Evolutionary conservation across 768 basidiomycete genomes (phyloP).

Genomic region (Boletellus ananas): DNA sequence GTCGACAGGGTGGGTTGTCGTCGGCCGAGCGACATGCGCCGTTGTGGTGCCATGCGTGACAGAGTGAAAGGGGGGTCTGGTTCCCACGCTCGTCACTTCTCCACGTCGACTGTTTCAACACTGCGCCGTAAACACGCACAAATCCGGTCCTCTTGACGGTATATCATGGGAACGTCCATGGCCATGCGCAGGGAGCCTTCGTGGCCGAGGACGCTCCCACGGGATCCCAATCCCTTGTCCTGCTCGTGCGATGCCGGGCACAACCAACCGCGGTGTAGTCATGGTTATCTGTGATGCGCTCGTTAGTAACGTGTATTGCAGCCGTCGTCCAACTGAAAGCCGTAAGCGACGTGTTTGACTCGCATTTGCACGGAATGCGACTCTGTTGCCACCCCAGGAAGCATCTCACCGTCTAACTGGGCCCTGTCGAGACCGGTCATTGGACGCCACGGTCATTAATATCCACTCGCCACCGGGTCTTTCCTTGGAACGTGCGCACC

Average conservation of each 20-base stretch:
- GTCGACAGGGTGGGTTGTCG: not conserved
- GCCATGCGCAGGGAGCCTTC: too few species aligned
- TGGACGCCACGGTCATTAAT: conserved; percentile 2
- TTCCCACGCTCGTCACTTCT: not conserved
- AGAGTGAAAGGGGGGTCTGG: not conserved
- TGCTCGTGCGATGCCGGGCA: not conserved
- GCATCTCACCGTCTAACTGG: too few species aligned
- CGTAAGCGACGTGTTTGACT: not conserved
- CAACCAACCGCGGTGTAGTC: not conserved
- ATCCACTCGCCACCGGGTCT: conserved; percentile 9
- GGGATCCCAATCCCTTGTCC: too few species aligned
- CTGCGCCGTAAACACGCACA: too few species aligned
- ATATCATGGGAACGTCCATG: too few species aligned
- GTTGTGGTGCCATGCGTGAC: not conserved
- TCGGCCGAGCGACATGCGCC: not conserved
- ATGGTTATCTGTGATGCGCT: not conserved
- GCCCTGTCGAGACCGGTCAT: not conserved
- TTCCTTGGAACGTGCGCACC: conserved; percentile 17
- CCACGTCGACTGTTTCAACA: not conserved
- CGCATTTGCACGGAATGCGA: too few species aligned
- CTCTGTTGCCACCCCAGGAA: too few species aligned
- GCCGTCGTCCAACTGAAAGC: not conserved
- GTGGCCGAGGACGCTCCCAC: too few species aligned
- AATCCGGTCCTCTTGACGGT: too few species aligned
- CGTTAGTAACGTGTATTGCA: not conserved